These are phyloP conservation scores for Pholiota conissans DNA, from an alignment of 768 basidiomycete species.

Conservation along the genomic window DNA sequence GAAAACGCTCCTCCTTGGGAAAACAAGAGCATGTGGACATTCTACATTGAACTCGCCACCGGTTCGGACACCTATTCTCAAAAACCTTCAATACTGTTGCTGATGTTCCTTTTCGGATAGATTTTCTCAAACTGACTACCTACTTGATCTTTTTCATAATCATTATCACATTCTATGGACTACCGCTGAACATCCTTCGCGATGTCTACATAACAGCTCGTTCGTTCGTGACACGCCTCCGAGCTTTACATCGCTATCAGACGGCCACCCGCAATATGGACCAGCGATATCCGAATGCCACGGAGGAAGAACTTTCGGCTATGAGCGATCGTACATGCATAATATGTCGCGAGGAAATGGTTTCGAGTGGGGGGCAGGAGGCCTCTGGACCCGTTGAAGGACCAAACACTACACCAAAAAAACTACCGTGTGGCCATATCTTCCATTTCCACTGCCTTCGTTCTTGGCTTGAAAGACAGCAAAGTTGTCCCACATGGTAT, in stretches of 20 bases:
- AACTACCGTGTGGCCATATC: slow-evolving; percentile 93
- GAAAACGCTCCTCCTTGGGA: slow-evolving; percentile 94
- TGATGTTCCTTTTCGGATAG: slow-evolving; percentile 38
- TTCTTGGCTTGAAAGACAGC: slow-evolving; percentile 97
- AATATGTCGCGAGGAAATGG: slow-evolving; percentile 97
- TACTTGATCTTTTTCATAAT: slow-evolving; percentile 94
- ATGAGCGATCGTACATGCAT: slow-evolving; percentile 94
- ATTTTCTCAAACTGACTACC: slow-evolving; percentile 90
- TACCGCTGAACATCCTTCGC: slow-evolving; percentile 95
- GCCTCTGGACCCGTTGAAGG: slow-evolving; percentile 49
- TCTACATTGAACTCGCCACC: slow-evolving; percentile 90
- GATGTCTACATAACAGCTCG: slow-evolving; percentile 96
- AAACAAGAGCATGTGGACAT: slow-evolving; percentile 95
- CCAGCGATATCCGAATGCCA: slow-evolving; percentile 89
- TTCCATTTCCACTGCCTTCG: slow-evolving; percentile 98
- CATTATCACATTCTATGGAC: slow-evolving; percentile 91
- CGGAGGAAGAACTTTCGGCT: slow-evolving; percentile 75
- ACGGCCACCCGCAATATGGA: slow-evolving; percentile 97
- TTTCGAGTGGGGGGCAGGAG: slow-evolving; percentile 34
- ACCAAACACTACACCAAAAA: slow-evolving; percentile 95
- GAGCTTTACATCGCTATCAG: slow-evolving; percentile 89
- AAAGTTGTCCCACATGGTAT: slow-evolving; percentile 98
- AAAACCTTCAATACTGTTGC: slow-evolving; percentile 6
- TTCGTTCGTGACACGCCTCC: slow-evolving; percentile 85
- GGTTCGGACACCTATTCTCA: slow-evolving; percentile 43